A percentile compares a stretch with the other conserved stretches of the same genome.
Evolutionary conservation across 108 stramenopile species (phyloP).

Genomic region (Parmales sp.): DNA sequence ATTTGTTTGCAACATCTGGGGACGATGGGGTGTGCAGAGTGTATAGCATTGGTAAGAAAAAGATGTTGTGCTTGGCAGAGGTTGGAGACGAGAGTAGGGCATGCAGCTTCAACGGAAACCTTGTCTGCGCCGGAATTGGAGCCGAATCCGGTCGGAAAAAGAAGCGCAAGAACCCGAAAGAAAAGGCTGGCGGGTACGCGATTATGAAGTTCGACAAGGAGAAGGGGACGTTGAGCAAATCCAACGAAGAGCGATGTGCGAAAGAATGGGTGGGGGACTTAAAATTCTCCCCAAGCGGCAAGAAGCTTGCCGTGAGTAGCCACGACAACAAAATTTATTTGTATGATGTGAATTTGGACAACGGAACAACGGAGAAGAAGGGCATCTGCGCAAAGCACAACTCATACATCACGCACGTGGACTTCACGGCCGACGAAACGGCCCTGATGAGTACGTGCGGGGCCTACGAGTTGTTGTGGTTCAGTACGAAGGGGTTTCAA

Average conservation of each 20-base stretch:
- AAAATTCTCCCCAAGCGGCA: slow-evolving; percentile 18
- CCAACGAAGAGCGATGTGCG: slow-evolving; percentile 16
- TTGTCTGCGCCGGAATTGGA: slow-evolving; percentile 18
- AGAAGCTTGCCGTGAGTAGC: slow-evolving; percentile 24
- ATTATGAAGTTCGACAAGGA: slow-evolving; percentile 13
- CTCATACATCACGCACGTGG: slow-evolving; percentile 21
- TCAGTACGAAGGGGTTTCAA: neutral
- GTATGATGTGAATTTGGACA: neutral
- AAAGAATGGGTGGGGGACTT: slow-evolving; percentile 24
- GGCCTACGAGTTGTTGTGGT: slow-evolving; percentile 18
- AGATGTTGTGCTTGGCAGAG: neutral
- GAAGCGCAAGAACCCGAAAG: slow-evolving; percentile 20
- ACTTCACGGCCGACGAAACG: slow-evolving; percentile 13
- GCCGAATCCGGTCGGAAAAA: slow-evolving; percentile 15
- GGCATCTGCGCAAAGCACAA: slow-evolving; percentile 19
- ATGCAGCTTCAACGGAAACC: slow-evolving; percentile 24
- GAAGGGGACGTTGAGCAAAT: slow-evolving; percentile 14
- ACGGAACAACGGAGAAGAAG: slow-evolving; percentile 6
- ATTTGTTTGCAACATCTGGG: slow-evolving; percentile 13
- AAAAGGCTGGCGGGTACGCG: slow-evolving; percentile 18
- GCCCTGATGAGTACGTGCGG: slow-evolving; percentile 18
- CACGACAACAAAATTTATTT: slow-evolving; percentile 22
- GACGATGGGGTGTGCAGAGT: slow-evolving; percentile 20
- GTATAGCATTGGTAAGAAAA: slow-evolving; percentile 7
- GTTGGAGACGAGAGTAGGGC: slow-evolving; percentile 21